Base-by-base conservation (phyloP, 345 rosid genomes). In the Heritiera fomes region DNA sequence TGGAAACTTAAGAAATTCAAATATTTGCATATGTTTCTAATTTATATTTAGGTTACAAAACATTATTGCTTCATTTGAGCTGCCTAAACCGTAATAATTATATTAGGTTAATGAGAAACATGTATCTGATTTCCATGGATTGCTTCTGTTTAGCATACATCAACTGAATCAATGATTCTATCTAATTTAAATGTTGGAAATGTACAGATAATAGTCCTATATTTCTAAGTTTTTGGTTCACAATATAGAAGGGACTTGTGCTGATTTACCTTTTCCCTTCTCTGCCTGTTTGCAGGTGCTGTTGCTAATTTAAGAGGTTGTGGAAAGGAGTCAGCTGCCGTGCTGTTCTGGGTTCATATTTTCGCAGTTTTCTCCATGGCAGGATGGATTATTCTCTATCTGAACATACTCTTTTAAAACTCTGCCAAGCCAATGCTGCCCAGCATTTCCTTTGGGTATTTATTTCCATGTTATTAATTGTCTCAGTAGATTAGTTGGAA, bases 341-440 rank as follows among this genome's bases (percentile, higher is more conserved):
- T 93, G 43, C 83, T 97, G 75, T 97, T 97, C 81, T 97, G 98
- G 99, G 98, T 97, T 82, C 99, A 97, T 80, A 93, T 97, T 74
- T 97, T 97, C 74, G 97, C 98, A 0, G 73, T 92, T 75, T 71
- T 97, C 79, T 91, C 99, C 63, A 94, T 94, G 98, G 99, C 98
- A 41, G 97, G 88, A 78, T 97, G 98, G 99, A 82, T 97, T 73
- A 85, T 91, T n/a, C 94, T 97, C 38, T 97, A 87, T 83, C 87
- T 97, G 82, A 91, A 87, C 87, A 63, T 97, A 75, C 94, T 97
- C 78, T 97, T 92, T 83, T 94, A 75, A 86, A 74, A 32, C 7
- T 40, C 50, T 70, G 28, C 66, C 49, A 53, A 61, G n/a, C 50
- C 68, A 11, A 15, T 4, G 58, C 62, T 60, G 77, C 1, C 0